Percentiles rank a stretch among this genome's conserved stretches.
Conservation (phyloP, 1,284 basidiomycete species). For the Paramarasmius palmivorus region DNA sequence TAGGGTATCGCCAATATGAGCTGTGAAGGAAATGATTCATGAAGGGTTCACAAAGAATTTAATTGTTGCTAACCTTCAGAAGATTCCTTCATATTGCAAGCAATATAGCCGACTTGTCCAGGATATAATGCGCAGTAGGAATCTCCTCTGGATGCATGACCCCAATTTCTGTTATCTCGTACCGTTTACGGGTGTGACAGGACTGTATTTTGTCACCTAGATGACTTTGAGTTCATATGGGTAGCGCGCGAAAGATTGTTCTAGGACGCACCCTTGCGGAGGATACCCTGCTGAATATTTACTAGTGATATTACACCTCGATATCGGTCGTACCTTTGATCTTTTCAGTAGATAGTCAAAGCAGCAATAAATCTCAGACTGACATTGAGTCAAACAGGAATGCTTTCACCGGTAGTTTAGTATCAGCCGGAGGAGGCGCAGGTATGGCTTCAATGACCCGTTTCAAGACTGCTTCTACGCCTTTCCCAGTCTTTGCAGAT, state of each 20-base stretch:
- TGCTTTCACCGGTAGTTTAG: conserved; percentile 69
- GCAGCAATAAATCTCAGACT: conserved; percentile 28
- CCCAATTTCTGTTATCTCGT: conserved; percentile 91
- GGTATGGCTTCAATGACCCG: conserved; percentile 86
- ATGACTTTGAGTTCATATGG: conserved; percentile 8
- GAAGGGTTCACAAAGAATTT: conserved; percentile 14
- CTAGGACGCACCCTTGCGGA: conserved; percentile 62
- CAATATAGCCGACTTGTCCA: conserved; percentile 90
- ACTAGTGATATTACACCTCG: conserved; percentile 95
- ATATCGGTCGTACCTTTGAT: conserved; percentile 88
- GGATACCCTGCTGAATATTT: conserved; percentile 68
- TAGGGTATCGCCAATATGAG: conserved; percentile 93
- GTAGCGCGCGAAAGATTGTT: conserved; percentile 4
- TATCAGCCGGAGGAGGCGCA: conserved; percentile 55
- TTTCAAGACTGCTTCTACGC: conserved; percentile 73
- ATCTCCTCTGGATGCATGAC: conserved; percentile 91
- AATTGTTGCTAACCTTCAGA: conserved; percentile 72
- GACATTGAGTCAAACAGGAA: conserved; percentile 93
- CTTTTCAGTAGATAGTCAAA: conserved; percentile 7
- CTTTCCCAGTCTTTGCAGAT: conserved; percentile 92
- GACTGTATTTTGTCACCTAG: conserved; percentile 89
- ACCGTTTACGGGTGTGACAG: conserved; percentile 85
- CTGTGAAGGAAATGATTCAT: conserved; percentile 43
- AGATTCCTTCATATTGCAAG: conserved; percentile 98
- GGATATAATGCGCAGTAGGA: conserved; percentile 70